Conservation (phyloP, 2,329 filamentous ascomycete species). For the Talaromyces amestolkiae region DNA sequence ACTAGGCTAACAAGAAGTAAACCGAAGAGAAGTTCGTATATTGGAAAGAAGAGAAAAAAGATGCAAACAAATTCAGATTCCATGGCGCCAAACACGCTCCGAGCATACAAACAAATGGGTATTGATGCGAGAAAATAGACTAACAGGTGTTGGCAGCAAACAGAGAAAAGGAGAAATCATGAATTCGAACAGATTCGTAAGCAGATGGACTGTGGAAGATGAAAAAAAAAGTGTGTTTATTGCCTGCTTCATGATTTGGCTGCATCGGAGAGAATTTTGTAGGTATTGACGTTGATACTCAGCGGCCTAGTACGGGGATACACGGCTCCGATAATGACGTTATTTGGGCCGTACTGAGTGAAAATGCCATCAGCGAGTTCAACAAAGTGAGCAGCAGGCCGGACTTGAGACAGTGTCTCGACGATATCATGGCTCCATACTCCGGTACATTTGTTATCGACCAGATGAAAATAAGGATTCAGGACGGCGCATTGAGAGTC, state of each 20-base stretch:
- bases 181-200: conserved; percentile 1
- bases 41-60: neutral
- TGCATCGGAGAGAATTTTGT: conserved; percentile 42
- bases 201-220: neutral
- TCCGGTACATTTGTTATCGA: conserved; percentile 61
- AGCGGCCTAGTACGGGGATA: conserved; percentile 40
- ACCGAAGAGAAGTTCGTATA: neutral
- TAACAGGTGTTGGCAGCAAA: neutral
- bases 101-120: conserved; percentile 16
- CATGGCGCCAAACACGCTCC: conserved; percentile 14
- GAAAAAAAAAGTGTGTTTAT: neutral
- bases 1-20: neutral
- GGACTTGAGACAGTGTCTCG: conserved; percentile 56
- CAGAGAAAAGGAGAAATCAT: neutral
- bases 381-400: conserved; percentile 59
- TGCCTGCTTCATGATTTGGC: conserved; percentile 25
- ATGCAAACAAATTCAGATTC: neutral
- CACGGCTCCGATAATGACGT: conserved; percentile 34
- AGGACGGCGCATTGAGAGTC: conserved; percentile 68
- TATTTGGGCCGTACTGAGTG: conserved; percentile 32
- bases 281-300: conserved; percentile 41
- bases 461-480: conserved; percentile 69
- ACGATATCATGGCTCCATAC: conserved; percentile 71
- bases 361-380: conserved; percentile 65
- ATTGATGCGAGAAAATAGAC: conserved; percentile 12